Evolutionary conservation across 2,329 filamentous ascomycete species (phyloP), one percentile per base, ranked within the genome.

Genomic region (Colletotrichum shisoi): DNA sequence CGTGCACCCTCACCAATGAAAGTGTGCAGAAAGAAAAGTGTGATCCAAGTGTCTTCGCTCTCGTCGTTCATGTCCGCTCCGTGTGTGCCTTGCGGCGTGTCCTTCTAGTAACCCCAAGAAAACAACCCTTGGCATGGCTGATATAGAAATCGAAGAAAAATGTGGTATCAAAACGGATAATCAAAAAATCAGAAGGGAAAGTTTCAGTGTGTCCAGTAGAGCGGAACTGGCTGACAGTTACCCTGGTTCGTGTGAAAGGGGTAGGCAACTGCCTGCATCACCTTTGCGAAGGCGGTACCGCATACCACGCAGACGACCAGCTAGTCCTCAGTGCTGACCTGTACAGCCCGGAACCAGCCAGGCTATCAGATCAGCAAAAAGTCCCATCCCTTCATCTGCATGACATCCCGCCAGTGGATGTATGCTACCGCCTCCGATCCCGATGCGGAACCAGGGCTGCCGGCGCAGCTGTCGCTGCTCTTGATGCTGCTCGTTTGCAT

Each of bases 361-460:
- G 64, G 70, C 62, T 53, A 39, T 59, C 57, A 97, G 80, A 97
- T 94, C 78, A 97, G 87, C 78, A 97, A 84, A 81, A 93, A 95
- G 77, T 96, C 92, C 94, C 93, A 97, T 73, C 88, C 88, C 82
- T 94, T 95, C 81, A 90, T 87, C 80, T 87, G 88, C 93, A 97
- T 97, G 76, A 94, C 87, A 80, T 96, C 92, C 81, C 94, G 86
- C 94, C 94, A 98, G 88, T 94, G 93, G 79, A 96, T 87, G 81
- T 90, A 90, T 76, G 87, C 89, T 79, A 80, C 78, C 73, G 77
- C 74, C 71, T 77, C 71, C 70, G 72, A 69, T 66, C 76, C 76
- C 64, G 79, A 77, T 39, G 77, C 77, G 48, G 72, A 68, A 31
- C 66, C 57, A 42, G 65, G 66, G 57, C 66, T 69, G 54, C 54